Conservation (phyloP, 2,329 filamentous ascomycete species). For the Hymenoscyphus albidus region DNA sequence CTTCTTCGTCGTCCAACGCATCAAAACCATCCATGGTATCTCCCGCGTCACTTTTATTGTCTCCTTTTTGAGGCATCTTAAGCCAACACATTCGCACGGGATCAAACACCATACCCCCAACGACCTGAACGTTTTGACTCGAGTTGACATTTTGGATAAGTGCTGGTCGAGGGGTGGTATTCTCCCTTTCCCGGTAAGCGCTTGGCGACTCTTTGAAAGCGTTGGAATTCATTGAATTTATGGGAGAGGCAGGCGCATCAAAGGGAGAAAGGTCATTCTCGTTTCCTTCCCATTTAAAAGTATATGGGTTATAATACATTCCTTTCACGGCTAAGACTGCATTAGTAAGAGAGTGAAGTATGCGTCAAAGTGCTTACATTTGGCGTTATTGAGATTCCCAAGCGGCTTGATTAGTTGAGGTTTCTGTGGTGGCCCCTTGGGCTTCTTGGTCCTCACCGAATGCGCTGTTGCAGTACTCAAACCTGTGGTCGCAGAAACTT, state of each 20-base stretch:
- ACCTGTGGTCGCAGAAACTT: constrained; percentile 33
- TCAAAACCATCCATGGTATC: constrained; percentile 63
- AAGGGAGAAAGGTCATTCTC: constrained; percentile 81
- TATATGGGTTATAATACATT: constrained; percentile 90
- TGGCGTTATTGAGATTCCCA: constrained; percentile 68
- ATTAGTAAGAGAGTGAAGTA: constrained; percentile 32
- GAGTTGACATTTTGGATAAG: constrained; percentile 88
- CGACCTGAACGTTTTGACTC: constrained; percentile 83
- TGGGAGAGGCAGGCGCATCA: constrained; percentile 57
- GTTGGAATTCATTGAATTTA: constrained; percentile 42
- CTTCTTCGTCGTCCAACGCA: constrained; percentile 79
- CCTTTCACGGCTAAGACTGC: constrained; percentile 69
- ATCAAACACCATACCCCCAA: constrained; percentile 98
- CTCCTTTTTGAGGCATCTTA: constrained; percentile 57
- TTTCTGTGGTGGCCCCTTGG: constrained; percentile 57
- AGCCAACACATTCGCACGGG: constrained; percentile 97
- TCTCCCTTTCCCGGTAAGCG: constrained; percentile 52
- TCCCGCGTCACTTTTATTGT: constrained; percentile 45
- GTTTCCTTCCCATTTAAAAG: constrained; percentile 93
- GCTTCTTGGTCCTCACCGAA: constrained; percentile 52
- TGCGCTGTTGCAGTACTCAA: constrained; percentile 47
- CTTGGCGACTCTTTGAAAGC: constrained; percentile 46
- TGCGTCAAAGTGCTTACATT: constrained; percentile 56
- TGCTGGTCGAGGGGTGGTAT: constrained; percentile 61
- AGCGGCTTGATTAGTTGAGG: constrained; percentile 89